phyloP scores from a whole-genome alignment of 2,329 filamentous ascomycete genomes.

The Daldinia eschscholtzii region DNA sequence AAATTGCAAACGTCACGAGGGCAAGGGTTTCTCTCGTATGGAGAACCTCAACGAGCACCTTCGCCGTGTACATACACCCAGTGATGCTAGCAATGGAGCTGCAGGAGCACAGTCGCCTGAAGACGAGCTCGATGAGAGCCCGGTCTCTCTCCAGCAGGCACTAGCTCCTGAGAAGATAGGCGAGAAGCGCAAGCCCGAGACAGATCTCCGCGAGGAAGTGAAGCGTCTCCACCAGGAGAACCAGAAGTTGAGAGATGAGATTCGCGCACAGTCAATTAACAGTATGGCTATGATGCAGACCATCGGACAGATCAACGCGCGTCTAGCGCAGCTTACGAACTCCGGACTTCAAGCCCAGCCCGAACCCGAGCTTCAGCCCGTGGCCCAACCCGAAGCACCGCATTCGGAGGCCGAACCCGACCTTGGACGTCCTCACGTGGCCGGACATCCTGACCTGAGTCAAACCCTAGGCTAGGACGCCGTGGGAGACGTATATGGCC shows the following conservation, averaged over 20 bases:
- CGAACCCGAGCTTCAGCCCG: neutral
- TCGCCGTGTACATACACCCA: constrained; percentile 82
- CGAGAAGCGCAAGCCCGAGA: constrained; percentile 65
- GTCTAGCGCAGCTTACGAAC: neutral
- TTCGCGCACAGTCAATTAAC: constrained; percentile 63
- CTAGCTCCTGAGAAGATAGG: constrained; percentile 39
- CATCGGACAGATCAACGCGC: constrained; percentile 7
- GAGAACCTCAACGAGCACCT: constrained; percentile 96
- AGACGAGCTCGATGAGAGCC: constrained; percentile 58
- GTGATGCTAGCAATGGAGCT: constrained; percentile 50
- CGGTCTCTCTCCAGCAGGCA: neutral
- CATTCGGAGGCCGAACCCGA: neutral
- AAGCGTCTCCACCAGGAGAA: constrained; percentile 76
- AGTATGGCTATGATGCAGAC: constrained; percentile 46
- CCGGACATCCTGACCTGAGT: neutral
- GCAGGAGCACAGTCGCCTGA: constrained; percentile 43
- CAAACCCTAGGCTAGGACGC: neutral
- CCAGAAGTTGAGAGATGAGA: constrained; percentile 65
- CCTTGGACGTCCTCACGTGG: neutral
- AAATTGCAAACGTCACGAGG: constrained; percentile 89
- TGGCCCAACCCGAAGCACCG: too few relatives aligned
- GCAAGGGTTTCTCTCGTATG: constrained; percentile 90
- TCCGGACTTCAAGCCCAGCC: neutral
- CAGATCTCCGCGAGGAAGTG: constrained; percentile 72
- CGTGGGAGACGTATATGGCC: neutral